Conservation (phyloP, 495 filamentous ascomycete species). For the Trichoderma virens region DNA sequence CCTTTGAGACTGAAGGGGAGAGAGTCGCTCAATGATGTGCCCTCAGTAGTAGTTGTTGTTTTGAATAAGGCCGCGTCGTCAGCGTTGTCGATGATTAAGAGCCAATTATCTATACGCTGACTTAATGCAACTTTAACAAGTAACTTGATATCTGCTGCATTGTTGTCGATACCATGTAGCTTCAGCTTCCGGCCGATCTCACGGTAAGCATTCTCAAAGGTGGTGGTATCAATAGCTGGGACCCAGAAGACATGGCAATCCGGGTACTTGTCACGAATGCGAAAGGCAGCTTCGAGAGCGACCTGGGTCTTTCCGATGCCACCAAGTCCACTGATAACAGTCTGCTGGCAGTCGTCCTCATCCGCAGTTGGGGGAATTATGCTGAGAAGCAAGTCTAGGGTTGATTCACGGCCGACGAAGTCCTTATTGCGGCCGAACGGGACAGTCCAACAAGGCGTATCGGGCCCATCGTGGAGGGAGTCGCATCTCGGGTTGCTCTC, state of each 20-base stretch:
- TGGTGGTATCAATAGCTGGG: conserved; percentile 24
- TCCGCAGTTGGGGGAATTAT: conserved; percentile 11
- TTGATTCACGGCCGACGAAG: conserved; percentile 23
- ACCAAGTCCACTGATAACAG: conserved; percentile 36
- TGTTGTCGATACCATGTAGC: conserved; percentile 14
- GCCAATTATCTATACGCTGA: conserved; percentile 31
- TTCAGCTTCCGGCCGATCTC: conserved; percentile 29
- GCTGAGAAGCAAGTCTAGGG: conserved; percentile 19
- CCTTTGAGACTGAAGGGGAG: conserved; percentile 30
- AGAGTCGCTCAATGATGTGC: conserved; percentile 16
- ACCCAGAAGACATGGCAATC: conserved; percentile 44
- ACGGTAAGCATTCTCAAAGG: conserved; percentile 38
- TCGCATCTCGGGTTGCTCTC: no score
- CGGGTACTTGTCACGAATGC: conserved; percentile 22
- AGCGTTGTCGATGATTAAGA: conserved; percentile 46
- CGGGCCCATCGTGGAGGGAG: no score
- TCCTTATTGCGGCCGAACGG: conserved; percentile 20
- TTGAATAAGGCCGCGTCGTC: no score
- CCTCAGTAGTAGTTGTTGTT: conserved; percentile 23
- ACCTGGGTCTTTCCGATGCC: conserved; percentile 48
- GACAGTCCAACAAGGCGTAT: no score
- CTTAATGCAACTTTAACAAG: conserved; percentile 29
- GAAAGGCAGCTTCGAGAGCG: conserved; percentile 38
- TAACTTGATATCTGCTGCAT: conserved; percentile 23
- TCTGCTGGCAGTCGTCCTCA: conserved; percentile 13